Evolutionary conservation across 208 protist species (phyloP).

Genomic region (Histomonas meleagridis): DNA sequence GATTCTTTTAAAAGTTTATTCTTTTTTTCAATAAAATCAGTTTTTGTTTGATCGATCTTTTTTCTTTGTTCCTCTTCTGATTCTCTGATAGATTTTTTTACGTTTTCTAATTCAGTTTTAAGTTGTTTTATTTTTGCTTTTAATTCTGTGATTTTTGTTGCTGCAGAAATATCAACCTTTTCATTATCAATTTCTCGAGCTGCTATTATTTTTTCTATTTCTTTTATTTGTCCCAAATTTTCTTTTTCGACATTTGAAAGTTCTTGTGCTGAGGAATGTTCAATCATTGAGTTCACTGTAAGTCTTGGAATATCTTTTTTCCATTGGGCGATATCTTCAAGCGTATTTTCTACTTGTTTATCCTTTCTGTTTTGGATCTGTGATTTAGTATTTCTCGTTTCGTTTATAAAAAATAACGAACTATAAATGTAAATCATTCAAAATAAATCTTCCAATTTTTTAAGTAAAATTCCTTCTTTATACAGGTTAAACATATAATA

Average conservation of each 20-base stretch:
- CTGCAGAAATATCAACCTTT: neutral
- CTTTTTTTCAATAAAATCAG: slow-evolving; percentile 4
- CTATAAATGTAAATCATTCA: no score
- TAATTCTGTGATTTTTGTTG: slow-evolving; percentile 10
- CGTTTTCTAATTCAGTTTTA: neutral
- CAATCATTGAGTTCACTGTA: neutral
- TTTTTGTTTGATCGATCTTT: neutral
- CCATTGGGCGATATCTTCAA: no score
- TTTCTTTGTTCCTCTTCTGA: neutral
- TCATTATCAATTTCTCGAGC: neutral
- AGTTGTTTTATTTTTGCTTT: neutral
- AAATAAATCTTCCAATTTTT: no score
- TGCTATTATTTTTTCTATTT: neutral
- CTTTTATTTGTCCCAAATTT: neutral
- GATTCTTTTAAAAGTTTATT: neutral
- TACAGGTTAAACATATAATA: no score
- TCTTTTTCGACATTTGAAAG: neutral
- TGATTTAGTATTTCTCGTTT: no score
- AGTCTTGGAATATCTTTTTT: neutral
- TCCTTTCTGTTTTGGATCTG: no score
- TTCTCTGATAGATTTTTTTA: neutral
- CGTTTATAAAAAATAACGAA: no score
- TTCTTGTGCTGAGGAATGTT: neutral
- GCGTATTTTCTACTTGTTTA: no score
- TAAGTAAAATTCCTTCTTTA: no score